Conservation (phyloP, 2,329 filamentous ascomycete genomes). For the Hysterium pulicare region DNA sequence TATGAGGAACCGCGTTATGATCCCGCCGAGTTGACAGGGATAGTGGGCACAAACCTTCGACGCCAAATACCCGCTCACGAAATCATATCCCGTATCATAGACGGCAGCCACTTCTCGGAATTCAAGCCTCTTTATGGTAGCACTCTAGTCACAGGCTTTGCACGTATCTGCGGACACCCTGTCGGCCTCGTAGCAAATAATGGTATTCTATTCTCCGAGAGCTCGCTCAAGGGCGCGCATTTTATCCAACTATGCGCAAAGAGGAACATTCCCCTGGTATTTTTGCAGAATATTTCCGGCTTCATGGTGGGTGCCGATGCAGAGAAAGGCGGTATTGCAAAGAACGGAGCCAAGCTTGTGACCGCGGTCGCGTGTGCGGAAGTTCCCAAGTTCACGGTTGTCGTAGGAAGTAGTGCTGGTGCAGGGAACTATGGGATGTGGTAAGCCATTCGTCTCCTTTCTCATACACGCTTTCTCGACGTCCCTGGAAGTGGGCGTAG, state of each 20-base stretch:
- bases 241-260: constrained; percentile 95
- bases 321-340: constrained; percentile 92
- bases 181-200: constrained; percentile 96
- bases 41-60: constrained; percentile 85
- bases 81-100: constrained; percentile 88
- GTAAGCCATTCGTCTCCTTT: constrained; percentile 39
- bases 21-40: constrained; percentile 75
- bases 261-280: constrained; percentile 83
- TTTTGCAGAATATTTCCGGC: constrained; percentile 93
- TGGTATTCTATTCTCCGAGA: constrained; percentile 87
- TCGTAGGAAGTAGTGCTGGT: constrained; percentile 89
- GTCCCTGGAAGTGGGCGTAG: no score
- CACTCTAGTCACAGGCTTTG: constrained; percentile 87
- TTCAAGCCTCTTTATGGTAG: constrained; percentile 91
- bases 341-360: constrained; percentile 95
- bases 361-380: constrained; percentile 91
- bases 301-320: constrained; percentile 97
- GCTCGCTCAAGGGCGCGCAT: constrained; percentile 88
- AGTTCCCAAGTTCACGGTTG: constrained; percentile 94
- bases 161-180: constrained; percentile 80
- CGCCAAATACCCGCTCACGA: constrained; percentile 83
- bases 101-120: constrained; percentile 84
- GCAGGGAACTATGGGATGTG: constrained; percentile 99
- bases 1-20: constrained; percentile 78
- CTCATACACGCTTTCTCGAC: background rate